These are phyloP conservation scores for Agapanthus africanus DNA, from an alignment of 106 monocot genomes.

Conservation along the genomic window DNA sequence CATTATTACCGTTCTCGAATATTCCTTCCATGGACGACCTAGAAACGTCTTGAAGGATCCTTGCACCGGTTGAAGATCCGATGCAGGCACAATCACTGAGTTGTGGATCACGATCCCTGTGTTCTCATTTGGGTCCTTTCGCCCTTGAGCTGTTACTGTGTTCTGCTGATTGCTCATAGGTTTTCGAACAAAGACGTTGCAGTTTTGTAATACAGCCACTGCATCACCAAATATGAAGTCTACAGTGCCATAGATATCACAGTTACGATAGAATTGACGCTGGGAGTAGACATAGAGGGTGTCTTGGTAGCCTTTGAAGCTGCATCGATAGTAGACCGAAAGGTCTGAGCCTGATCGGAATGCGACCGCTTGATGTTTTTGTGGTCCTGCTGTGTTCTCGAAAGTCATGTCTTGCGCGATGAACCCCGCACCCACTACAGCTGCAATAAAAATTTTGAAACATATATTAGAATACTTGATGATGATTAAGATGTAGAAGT, in stretches of 20 bases:
- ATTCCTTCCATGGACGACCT: conserved; percentile 27
- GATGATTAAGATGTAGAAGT: too few species aligned
- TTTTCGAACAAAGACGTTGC: conserved; percentile 17
- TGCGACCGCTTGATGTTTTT: conserved; percentile 21
- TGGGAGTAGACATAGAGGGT: conserved; percentile 34
- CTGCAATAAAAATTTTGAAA: not conserved
- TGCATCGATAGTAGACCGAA: conserved; percentile 28
- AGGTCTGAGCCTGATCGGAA: too few species aligned
- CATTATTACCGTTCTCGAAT: conserved; percentile 30
- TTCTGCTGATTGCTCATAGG: conserved; percentile 24
- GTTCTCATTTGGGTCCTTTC: conserved; percentile 21
- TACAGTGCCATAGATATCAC: conserved; percentile 38
- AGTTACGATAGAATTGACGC: conserved; percentile 48
- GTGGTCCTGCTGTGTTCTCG: too few species aligned
- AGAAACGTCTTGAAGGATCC: conserved; percentile 19
- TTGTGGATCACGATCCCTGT: conserved; percentile 21
- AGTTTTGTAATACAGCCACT: conserved; percentile 32
- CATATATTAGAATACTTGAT: not conserved
- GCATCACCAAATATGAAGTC: conserved; percentile 59
- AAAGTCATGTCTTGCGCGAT: conserved; percentile 24
- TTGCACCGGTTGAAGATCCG: conserved; percentile 14
- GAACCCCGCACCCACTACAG: conserved; percentile 15
- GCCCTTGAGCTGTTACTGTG: conserved; percentile 34
- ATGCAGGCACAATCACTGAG: conserved; percentile 17
- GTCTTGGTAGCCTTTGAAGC: conserved; percentile 37